Evolutionary conservation across 441 rosid species (phyloP), one percentile per base, ranked within the genome.

Genomic region (Pelargonium citronellum): DNA sequence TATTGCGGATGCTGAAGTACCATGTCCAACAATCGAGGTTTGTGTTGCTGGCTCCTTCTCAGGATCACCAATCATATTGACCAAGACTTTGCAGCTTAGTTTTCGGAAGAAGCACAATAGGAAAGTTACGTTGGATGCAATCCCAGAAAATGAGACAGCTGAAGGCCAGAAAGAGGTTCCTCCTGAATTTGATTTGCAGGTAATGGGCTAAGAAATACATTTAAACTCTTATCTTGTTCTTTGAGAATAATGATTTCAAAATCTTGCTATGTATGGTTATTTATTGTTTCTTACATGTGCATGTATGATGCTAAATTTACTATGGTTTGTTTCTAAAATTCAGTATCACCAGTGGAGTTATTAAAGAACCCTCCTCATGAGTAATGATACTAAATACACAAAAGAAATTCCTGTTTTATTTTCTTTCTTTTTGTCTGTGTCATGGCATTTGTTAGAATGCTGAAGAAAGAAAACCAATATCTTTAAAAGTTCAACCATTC

Each of bases 31-130:
- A 72, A 78, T 92, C 64, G 96, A 92, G 84, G 95, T 92, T 70
- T 92, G 85, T 75, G 82, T 92, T 49, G 79, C 97, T 0, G 95
- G 97, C 5, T 83, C 83, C 79, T 90, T 81, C 74, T 77, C 84
- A n/a, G 90, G 96, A 57, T 83, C 80, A 16, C 96, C 96, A 1
- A 81, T 92, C 73, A 90, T 92, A 78, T 79, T 92, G 71, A 88
- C 91, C 57, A 90, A 92, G 83, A 82, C 87, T 64, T 71, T 88
- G 87, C 90, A 83, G 74, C 86, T 86, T 69, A 76, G 76, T 79
- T 80, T 72, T 64, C 82, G 83, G 74, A 92, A 84, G 84, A 92
- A 83, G 79, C 90, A 84, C 11, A 70, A 71, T 58, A 83, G 87
- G 74, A 88, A 87, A 78, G 76, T 86, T 68, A 80, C 47, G 19